Evolutionary conservation across 2,329 filamentous ascomycete species (phyloP).

Genomic region (Cercospora sp.): DNA sequence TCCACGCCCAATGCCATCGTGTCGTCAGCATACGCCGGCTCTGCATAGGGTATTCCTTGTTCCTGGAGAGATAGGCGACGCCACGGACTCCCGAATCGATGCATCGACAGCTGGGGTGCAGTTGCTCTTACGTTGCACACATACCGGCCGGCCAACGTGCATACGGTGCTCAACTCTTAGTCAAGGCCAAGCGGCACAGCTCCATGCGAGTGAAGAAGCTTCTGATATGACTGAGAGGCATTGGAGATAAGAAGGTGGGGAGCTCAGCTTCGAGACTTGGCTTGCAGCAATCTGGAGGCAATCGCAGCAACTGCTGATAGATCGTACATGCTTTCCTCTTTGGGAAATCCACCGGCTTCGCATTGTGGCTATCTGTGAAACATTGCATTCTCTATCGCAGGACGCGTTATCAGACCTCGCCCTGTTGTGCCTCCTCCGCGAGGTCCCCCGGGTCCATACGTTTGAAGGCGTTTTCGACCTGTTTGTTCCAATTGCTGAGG

Average conservation of each 20-base stretch:
- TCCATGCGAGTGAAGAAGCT: neutral
- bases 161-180: constrained; percentile 17
- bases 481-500: constrained; percentile 72
- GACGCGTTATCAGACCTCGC: constrained; percentile 16
- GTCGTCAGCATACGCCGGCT: constrained; percentile 11
- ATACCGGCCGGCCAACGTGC: constrained; percentile 15
- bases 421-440: constrained; percentile 38
- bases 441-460: constrained; percentile 61
- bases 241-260: constrained; percentile 28
- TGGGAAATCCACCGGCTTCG: constrained; percentile 1
- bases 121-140: constrained; percentile 24
- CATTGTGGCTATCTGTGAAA: constrained; percentile 13
- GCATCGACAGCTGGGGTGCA: constrained; percentile 3
- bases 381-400: constrained; percentile 7
- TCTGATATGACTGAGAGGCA: constrained; percentile 15
- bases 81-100: constrained; percentile 3
- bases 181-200: constrained; percentile 23
- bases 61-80: constrained; percentile 30
- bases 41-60: constrained; percentile 24
- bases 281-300: neutral
- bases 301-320: constrained; percentile 11
- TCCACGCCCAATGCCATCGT: constrained; percentile 20
- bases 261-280: constrained; percentile 5
- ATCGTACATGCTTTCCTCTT: constrained; percentile 15
- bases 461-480: constrained; percentile 70